Evolutionary conservation across 202 grass and related monocot species (phyloP), one percentile per base, ranked within the genome.

Genomic region (Digitaria exilis): DNA sequence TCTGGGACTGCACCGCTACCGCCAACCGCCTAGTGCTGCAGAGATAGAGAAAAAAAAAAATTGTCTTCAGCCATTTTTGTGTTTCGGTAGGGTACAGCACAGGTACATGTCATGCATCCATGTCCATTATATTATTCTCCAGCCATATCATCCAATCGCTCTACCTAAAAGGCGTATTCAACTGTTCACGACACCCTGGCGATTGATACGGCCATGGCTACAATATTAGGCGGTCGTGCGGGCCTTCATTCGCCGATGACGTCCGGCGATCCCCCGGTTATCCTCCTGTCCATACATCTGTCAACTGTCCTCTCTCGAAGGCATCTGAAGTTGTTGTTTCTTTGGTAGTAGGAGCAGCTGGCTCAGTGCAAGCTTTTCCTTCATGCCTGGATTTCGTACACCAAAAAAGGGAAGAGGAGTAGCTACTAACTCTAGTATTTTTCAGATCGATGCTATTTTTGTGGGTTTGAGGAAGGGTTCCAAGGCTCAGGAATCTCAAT

Each of bases 81-180:
- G n/a, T 81, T 37, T 31, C 3, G 7, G 51, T 49, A 62, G 59
- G 61, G 60, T 66, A 63, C 8, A 10, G 14, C 8, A 50, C 43
- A 17, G 60, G 59, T 35, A 34, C 71, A 32, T n/a, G n/a, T n/a
- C n/a, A n/a, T 45, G 44, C 85, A 34, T 10, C 64, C 9, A 85
- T 39, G 28, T 11, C 43, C 41, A 39, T 39, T 39, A n/a, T n/a
- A n/a, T n/a, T n/a, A n/a, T n/a, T n/a, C 21, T 11, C 43, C 41
- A 16, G 37, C 5, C 39, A 22, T 65, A 43, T 8, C 18, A n/a
- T 56, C 65, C 18, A 11, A 72, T 42, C 51, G 66, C 16, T 72
- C 13, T 58, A 88, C 66, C 86, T 66, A 83, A 78, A 68, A 72
- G 80, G 65, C 26, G 55, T 67, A 76, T 59, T 35, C 37, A 39